Evolutionary conservation across 257 asterid species (phyloP).

Genomic region (Solanum virginianum): DNA sequence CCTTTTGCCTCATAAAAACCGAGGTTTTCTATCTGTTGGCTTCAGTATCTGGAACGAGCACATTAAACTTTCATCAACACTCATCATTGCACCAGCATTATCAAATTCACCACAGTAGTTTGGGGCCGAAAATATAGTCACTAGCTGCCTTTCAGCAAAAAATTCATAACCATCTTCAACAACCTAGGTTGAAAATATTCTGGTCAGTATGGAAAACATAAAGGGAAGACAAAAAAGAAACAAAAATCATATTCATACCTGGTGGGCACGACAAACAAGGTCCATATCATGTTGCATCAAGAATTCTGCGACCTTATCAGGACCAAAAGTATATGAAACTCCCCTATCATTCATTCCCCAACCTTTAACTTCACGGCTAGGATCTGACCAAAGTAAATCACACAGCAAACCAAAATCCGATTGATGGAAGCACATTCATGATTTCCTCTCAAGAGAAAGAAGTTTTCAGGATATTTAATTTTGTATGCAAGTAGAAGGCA

Average conservation of each 20-base stretch:
- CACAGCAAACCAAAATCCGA: constrained; percentile 66
- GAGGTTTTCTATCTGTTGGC: constrained; percentile 39
- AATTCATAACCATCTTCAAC: constrained; percentile 86
- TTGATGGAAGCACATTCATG: constrained; percentile 70
- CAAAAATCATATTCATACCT: constrained; percentile 22
- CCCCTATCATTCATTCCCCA: constrained; percentile 87
- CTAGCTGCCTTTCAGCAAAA: constrained; percentile 76
- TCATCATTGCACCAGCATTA: constrained; percentile 88
- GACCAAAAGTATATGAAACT: constrained; percentile 62
- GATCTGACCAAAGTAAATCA: constrained; percentile 75
- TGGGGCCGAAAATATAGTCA: constrained; percentile 79
- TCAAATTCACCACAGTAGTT: constrained; percentile 79
- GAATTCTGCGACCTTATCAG: constrained; percentile 76
- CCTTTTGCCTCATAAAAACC: constrained; percentile 13
- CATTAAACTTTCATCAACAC: constrained; percentile 79
- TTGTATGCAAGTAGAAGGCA: constrained; percentile 72
- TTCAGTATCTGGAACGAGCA: constrained; percentile 83
- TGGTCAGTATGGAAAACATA: neutral
- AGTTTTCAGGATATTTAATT: constrained; percentile 65
- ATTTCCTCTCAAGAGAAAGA: constrained; percentile 65
- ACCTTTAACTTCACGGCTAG: constrained; percentile 58
- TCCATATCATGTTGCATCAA: constrained; percentile 74
- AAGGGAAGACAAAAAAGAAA: neutral
- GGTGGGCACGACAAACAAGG: constrained; percentile 78
- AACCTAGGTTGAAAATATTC: constrained; percentile 30